These are phyloP conservation scores for Miamiensis avidus DNA, from an alignment of 169 alveolate species.

Conservation along the genomic window DNA sequence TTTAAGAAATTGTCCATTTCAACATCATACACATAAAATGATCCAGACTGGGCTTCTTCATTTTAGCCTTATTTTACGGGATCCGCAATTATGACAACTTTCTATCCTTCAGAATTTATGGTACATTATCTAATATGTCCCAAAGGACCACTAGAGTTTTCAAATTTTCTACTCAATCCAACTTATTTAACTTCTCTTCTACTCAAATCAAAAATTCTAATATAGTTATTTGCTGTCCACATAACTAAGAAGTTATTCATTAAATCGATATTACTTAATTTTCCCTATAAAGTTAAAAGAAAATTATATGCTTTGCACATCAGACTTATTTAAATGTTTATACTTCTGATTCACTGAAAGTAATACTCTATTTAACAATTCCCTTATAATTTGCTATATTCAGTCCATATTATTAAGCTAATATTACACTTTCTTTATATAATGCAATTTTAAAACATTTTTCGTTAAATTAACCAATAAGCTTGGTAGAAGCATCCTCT, in stretches of 20 bases:
- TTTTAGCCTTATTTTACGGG: constrained; percentile 33
- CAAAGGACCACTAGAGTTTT: constrained; percentile 64
- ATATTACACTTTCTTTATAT: constrained; percentile 66
- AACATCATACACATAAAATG: constrained; percentile 73
- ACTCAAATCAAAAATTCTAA: constrained; percentile 74
- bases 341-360: background rate
- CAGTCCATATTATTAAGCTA: constrained; percentile 61
- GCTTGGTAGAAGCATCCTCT: constrained; percentile 21
- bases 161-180: constrained; percentile 77
- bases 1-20: constrained; percentile 80
- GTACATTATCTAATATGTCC: constrained; percentile 74
- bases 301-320: no score
- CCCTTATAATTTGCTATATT: constrained; percentile 59
- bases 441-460: constrained; percentile 62
- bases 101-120: constrained; percentile 79
- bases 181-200: constrained; percentile 71
- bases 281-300: no score
- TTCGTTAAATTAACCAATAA: constrained; percentile 35
- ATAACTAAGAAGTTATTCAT: constrained; percentile 63
- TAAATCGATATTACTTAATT: constrained; percentile 61
- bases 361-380: no score
- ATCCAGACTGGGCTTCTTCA: constrained; percentile 56
- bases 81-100: constrained; percentile 75
- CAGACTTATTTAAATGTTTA: no score
- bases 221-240: constrained; percentile 57